Evolutionary conservation across 208 protist genomes (phyloP), one percentile per base, ranked within the genome.

Genomic region (Trypanosomatidae sp.): DNA sequence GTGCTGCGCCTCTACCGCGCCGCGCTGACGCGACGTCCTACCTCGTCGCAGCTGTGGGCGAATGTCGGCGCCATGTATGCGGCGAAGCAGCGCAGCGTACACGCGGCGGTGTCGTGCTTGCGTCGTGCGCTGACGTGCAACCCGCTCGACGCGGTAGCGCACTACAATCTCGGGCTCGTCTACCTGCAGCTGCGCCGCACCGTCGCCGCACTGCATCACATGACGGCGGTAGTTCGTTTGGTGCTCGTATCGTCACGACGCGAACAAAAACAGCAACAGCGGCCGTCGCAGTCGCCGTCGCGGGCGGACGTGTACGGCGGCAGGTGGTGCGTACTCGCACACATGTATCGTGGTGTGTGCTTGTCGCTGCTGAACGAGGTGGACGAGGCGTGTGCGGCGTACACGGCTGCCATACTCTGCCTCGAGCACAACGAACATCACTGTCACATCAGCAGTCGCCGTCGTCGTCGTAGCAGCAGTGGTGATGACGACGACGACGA

Each of bases 21-120:
- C 27, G 88, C 89, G 16, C 72, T 93, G 8, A 53, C 68, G 16
- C 56, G 77, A 38, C 76, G 78, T 24, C 93, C 95, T 2, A 73
- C 90, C 54, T 94, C 82, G 13, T 64, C 94, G 18, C 88, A 96
- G 56, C 77, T 98, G 42, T 98, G 96, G 96, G 98, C 97, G 67
- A 98, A 98, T 66, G 86, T 98, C 30, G 96, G 96, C 8, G 93
- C 96, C 56, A 98, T 95, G 64, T 98, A 98, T 54, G 96, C 96
- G 49, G 80, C 71, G 21, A 97, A 97, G 60, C 49, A 88, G 8
- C n/a, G n/a, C n/a, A 94, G 95, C 50, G 61, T 79, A 48, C 78
- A 97, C 33, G 86, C 95, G 5, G 88, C 95, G 26, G 84, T 98
- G 8, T 76, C 94, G 7, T 98, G 94, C 58, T 71, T 98, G 24